Evolutionary conservation across 345 rosid species (phyloP), one percentile per base, ranked within the genome.

Genomic region (Euclidium syriacum): DNA sequence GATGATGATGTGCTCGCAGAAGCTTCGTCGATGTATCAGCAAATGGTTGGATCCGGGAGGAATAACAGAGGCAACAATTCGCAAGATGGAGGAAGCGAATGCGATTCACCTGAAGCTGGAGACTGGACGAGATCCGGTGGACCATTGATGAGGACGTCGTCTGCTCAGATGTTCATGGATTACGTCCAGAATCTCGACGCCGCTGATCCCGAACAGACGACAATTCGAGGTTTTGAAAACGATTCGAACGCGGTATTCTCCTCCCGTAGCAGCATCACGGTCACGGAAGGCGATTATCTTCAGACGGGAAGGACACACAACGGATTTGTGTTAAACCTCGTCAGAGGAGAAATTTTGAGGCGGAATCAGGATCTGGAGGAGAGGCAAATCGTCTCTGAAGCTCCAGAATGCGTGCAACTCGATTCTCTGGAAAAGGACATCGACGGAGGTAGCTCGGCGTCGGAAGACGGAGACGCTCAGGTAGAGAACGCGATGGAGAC

Each of bases 71-170:
- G 52, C 22, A 52, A 27, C 49, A 46, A 43, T 43, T 30, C 63
- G n/a, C 73, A 75, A 39, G 95, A 88, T 33, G 95, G 89, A 75
- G 92, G 87, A 73, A 91, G 95, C 64, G 99, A 94, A 29, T 78
- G 90, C 14, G 99, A 87, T 50, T 70, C 90, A 0, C 85, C 89
- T 23, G 97, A 87, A 35, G 10, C 81, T 27, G 75, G 59, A 74
- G 81, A 90, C 2, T 94, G 99, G 99, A 94, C 99, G 7, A 81
- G 96, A 61, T 85, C 97, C 27, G 99, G 99, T 3, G 99, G 97
- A 18, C 99, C 99, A 10, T 73, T 92, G 76, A 87, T 87, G 99
- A 85, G 99, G 71, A 92, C 95, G 5, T 62, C 81, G 26, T 90
- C 97, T 8, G 97, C 99, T 22, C 77, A 87, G 43, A 73, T 65